Base-by-base conservation (phyloP, 495 filamentous ascomycete species). In the Schizothecium vesticola region DNA sequence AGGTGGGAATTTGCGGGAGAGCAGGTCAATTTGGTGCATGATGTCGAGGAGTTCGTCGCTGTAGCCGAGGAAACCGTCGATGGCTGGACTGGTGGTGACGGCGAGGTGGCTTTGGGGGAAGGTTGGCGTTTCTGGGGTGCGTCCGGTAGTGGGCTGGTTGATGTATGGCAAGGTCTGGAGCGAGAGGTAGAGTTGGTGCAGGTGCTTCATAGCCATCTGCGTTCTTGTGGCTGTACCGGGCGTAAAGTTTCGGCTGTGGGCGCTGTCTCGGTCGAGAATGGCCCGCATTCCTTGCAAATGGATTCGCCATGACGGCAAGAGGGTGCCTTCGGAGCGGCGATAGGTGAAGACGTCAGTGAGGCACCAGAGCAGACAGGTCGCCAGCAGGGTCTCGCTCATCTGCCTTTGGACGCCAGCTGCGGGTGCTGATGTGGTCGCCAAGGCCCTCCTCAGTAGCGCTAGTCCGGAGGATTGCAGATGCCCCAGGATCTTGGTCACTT, bases 341-440 rank as follows among this genome's bases (percentile, higher is more conserved):
- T 69, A 72, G 31, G 70, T 64, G 29, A 72, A 72, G 10, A 72
- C 67, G 19, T 72, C 70, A n/a, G 64, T 64, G n/a, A 72, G 67
- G 22, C 70, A 72, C 70, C 70, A 72, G 61, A 72, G 57, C 2
- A 72, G 64, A 29, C 70, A 72, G 13, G 70, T 72, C 11, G 70
- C 70, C 22, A 72, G 64, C 60, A 72, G n/a, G 7, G 58, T 69
- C 24, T 67, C 70, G 67, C 57, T 65, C 70, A 69, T 72, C 59
- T 60, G 36, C 16, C 29, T 19, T 1, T 19, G 59, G 4, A 5
- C 29, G 2, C 43, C 51, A 9, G 13, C 23, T 11, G 66, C 19
- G 43, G 43, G 43, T 51, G 43, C 8, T 0, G 43, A 8, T n/a
- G 66, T 29, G 1, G 51, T 59, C 3, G 36, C 51, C 60, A 72